A percentile compares a stretch with the other conserved stretches of the same genome.
Evolutionary conservation across 2,329 filamentous ascomycete genomes (phyloP).

Genomic region (Exophiala lecanii-corni): DNA sequence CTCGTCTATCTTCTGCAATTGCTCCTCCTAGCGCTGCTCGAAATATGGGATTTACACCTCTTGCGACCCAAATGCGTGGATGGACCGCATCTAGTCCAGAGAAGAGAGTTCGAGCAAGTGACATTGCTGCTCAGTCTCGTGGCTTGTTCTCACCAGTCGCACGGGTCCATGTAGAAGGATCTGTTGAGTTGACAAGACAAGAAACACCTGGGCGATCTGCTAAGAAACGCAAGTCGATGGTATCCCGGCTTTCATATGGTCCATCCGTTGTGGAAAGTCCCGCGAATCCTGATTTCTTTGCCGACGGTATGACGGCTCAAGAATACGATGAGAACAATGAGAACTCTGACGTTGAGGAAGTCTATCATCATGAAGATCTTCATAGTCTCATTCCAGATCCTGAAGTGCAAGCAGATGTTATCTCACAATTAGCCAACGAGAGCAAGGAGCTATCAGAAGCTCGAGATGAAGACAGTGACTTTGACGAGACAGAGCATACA

Average conservation of each 20-base stretch:
- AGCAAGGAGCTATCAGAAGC: conserved; percentile 3
- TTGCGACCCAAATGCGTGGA: conserved; percentile 56
- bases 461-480: conserved; percentile 11
- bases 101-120: conserved; percentile 24
- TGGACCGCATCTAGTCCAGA: conserved; percentile 60
- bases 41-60: conserved; percentile 57
- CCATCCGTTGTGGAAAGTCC: conserved; percentile 34
- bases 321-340: conserved; percentile 39
- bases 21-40: conserved; percentile 16
- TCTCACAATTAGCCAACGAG: background rate
- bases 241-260: conserved; percentile 19
- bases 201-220: conserved; percentile 27
- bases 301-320: conserved; percentile 55
- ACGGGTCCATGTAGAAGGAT: conserved; percentile 19
- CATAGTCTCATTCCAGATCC: conserved; percentile 15
- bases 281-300: conserved; percentile 52
- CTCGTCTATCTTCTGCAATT: conserved; percentile 20
- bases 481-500: conserved; percentile 22
- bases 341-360: conserved; percentile 23
- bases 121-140: conserved; percentile 15
- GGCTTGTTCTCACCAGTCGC: conserved; percentile 23
- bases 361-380: conserved; percentile 10
- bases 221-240: conserved; percentile 21
- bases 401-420: conserved; percentile 5
- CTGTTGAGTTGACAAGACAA: conserved; percentile 25